Base-by-base conservation (phyloP, 352 stramenopile species). In the Achlya hypogyna region DNA sequence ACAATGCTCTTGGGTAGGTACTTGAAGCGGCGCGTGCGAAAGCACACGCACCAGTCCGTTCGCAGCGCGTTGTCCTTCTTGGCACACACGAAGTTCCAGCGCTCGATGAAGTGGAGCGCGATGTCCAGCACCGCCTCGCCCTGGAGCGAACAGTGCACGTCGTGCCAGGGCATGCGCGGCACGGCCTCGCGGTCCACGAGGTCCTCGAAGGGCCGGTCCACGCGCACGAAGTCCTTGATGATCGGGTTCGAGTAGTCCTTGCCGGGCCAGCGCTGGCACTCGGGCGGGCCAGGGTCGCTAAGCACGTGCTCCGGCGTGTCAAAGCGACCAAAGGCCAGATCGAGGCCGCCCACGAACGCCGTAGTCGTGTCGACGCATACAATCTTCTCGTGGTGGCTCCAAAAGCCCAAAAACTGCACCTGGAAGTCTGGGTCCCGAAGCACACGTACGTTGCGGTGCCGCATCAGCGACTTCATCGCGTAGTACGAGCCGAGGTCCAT, bases 361-460 rank as follows among this genome's bases (percentile, higher is more conserved):
- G 93, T 51, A 14, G 79, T 87, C 54, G 95, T 86, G 53, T 97
- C 91, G 28, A 97, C 78, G 52, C 91, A 89, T 28, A 96, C 87
- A 42, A 97, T 87, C 69, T 97, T 97, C 67, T 97, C 91, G 74
- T 97, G 91, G 72, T 97, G 91, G 32, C 84, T 96, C 90, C 88
- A 97, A 49, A 97, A 96, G 2, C 86, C 86, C 14, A 95, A 71
- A 72, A 79, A 90, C 74, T 95, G 84, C 42, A 95, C 91, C 72
- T 93, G 86, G 66, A 96, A 96, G 64, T 92, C 90, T 4, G 89
- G 90, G 66, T 97, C 89, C 0, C 91, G 84, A 29, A 97, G 72
- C 25, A 96, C 89, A 14, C 84, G 84, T 56, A 97, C 94, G 73
- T 96, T 96, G 1, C 78, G 79, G 9, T 93, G 83, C 8, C 87